Base-by-base conservation (phyloP, 805 yeast species). In the Yarrowia sp. region DNA sequence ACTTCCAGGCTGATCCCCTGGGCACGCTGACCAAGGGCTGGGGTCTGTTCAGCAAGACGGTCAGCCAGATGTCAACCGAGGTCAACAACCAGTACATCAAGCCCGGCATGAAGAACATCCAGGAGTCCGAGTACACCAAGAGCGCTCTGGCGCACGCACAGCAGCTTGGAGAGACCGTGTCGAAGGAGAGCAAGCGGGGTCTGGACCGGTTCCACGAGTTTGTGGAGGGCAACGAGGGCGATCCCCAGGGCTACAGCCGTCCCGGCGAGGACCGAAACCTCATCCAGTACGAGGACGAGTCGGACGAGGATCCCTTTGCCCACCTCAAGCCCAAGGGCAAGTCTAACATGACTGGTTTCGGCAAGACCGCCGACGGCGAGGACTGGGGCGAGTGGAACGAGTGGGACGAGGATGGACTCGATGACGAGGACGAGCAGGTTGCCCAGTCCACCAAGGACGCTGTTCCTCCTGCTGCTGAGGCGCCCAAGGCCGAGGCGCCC, bases 101-200 rank as follows among this genome's bases (percentile, higher is more conserved):
- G 71, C 99, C 99, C n/a, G 84, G 94, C 47, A 80, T 90, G 71
- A 85, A 84, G 70, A 91, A 88, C 70, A 79, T 94, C 67, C 83
- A 86, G 36, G 90, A 85, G 65, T 84, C 88, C 65, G 98, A 94
- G 63, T 73, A 89, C 44, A 84, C 96, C 22, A 78, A 75, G 62
- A 96, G 90, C 70, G 94, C 98, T 4, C 84, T 82, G 65, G 83
- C 90, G 67, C 98, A 98, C n/a, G 89, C 96, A 82, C 86, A 90
- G 63, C 97, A 94, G 77, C 94, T 93, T 76, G 97, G 97, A 51
- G 96, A 89, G 71, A 90, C 85, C 70, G 88, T 93, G 77, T 96
- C 88, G 72, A 96, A 91, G 67, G 90, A 97, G 0, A 88, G 96
- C 32, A 81, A 78, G 64, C 84, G 83, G 66, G 89, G 96, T 25